Evolutionary conservation across 2,329 filamentous ascomycete genomes (phyloP).

Genomic region (Sarocladium strictum): DNA sequence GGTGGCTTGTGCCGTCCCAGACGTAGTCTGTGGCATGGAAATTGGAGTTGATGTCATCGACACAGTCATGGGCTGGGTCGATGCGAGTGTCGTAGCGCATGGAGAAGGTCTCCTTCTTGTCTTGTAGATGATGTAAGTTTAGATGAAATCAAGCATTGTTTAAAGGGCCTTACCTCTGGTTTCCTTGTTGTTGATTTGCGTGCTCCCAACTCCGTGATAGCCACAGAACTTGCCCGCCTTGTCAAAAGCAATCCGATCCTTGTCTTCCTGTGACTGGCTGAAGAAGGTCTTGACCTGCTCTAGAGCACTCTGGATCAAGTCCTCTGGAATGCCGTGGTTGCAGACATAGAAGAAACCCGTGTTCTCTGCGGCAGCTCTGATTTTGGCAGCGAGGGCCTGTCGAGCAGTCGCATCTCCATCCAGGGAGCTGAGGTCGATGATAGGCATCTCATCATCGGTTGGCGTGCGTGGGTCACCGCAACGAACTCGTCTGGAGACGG

Average conservation of each 20-base stretch:
- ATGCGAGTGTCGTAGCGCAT: slow-evolving; percentile 34
- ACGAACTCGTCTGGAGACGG: slow-evolving; percentile 30
- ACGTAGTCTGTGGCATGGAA: slow-evolving; percentile 15
- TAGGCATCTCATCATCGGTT: slow-evolving; percentile 35
- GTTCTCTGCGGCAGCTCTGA: slow-evolving; percentile 33
- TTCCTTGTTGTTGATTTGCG: slow-evolving; percentile 18
- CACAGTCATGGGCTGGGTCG: slow-evolving; percentile 24
- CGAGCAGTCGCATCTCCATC: slow-evolving; percentile 28
- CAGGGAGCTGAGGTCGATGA: slow-evolving; percentile 35
- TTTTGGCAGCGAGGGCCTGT: slow-evolving; percentile 28
- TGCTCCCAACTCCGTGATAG: slow-evolving; percentile 1
- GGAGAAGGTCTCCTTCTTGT: slow-evolving; percentile 21
- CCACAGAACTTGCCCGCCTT: slow-evolving; percentile 3
- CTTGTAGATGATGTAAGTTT: slow-evolving; percentile 24
- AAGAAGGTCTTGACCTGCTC: slow-evolving; percentile 20
- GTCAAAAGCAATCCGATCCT: slow-evolving; percentile 12
- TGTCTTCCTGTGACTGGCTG: slow-evolving; percentile 21
- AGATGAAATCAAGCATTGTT: slow-evolving; percentile 14
- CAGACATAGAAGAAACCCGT: slow-evolving; percentile 43
- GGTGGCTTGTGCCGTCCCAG: slow-evolving; percentile 10
- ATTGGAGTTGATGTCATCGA: slow-evolving; percentile 14
- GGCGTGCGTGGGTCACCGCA: slow-evolving; percentile 33
- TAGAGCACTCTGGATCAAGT: slow-evolving; percentile 21
- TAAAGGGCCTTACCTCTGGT: not conserved
- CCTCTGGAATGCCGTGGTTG: slow-evolving; percentile 33